Evolutionary conservation across 306 rosid species (phyloP).

Genomic region (Benincasa hispida): DNA sequence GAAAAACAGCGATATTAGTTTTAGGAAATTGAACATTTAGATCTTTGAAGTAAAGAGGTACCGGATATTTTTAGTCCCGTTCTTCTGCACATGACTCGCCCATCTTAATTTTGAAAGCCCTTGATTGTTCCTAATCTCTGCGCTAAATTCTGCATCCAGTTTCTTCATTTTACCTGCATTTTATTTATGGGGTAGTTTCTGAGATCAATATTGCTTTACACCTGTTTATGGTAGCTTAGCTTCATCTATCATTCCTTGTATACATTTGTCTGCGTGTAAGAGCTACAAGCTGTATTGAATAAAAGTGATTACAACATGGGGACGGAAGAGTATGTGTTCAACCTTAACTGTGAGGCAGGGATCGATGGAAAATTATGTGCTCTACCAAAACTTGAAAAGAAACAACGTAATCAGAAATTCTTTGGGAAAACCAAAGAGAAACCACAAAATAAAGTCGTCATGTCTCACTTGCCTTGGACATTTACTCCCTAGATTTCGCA

Average conservation of each 20-base stretch:
- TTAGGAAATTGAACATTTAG: background rate
- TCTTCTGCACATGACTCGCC: no score
- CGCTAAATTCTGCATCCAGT: background rate
- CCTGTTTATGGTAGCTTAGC: background rate
- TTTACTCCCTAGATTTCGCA: background rate
- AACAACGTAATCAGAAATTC: background rate
- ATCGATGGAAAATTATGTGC: background rate
- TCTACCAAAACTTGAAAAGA: no score
- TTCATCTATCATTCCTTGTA: background rate
- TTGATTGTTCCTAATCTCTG: background rate
- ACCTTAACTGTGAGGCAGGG: background rate
- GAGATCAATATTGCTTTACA: background rate
- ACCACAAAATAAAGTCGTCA: background rate
- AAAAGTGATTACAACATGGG: background rate
- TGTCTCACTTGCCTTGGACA: background rate
- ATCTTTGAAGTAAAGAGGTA: background rate
- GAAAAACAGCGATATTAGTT: background rate
- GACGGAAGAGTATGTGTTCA: background rate
- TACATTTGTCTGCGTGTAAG: background rate
- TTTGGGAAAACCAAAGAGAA: background rate
- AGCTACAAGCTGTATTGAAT: background rate
- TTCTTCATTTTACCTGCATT: background rate
- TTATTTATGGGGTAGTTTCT: background rate
- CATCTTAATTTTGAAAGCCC: background rate
- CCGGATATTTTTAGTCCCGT: background rate